Evolutionary conservation across 2,329 filamentous ascomycete genomes (phyloP), one percentile per base, ranked within the genome.

Genomic region (Stemphylium lycopersici): DNA sequence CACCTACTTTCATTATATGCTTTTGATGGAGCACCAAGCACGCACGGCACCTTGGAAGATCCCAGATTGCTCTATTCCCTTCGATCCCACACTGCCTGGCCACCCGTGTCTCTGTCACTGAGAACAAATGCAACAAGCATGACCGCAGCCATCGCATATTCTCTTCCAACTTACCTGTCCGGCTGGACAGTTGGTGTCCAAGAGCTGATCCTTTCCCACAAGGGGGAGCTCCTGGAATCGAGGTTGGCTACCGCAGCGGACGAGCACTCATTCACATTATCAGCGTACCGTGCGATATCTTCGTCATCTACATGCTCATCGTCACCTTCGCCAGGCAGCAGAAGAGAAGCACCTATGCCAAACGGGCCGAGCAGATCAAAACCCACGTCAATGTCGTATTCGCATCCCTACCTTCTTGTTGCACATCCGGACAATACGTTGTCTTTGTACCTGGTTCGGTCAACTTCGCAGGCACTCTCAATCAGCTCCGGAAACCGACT

Each of bases 131-230:
- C 84, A 0, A 78, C 79, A 3, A 84, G 84, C 10, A 84, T 91
- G 15, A 84, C 91, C n/a, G 89, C 91, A 2, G 92, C 90, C 0
- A 90, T 97, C 55, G 93, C 91, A 1, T 97, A 96, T 72, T 90
- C 90, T 0, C 86, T 96, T 61, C 87, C 89, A 13, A 89, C 90
- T 2, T 85, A 87, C 63, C 81, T 88, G 3, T 87, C 86, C 38
- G 92, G 92, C 24, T 97, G 93, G 90, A 92, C 90, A 6, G 84
- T 96, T 13, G 93, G 92, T 2, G 85, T 98, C n/a, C 93, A 98
- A 73, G 93, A 97, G 73, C 79, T 97, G 38, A 87, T 89, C 53
- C 82, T 96, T n/a, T 76, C 75, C 31, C 73, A 73, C 45, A 71
- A 76, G 41, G 83, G 83, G 6, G 76, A 75, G 12, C 71, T 84